Conservation (phyloP, 257 asterid genomes). For the Phtheirospermum japonicum region DNA sequence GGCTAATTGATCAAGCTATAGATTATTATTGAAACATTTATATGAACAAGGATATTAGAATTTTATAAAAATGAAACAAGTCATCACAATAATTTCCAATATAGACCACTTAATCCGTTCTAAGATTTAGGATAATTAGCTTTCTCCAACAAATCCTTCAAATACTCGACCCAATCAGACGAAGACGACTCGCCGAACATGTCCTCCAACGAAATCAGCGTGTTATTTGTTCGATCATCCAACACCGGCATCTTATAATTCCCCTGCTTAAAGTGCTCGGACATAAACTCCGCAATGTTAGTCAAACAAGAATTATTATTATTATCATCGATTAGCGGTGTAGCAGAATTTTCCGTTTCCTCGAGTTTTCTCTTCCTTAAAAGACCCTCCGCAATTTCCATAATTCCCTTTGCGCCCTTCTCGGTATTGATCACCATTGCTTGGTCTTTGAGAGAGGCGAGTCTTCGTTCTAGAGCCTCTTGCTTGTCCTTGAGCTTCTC, state of each 20-base stretch:
- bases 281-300: too few relatives aligned
- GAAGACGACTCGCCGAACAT: slow-evolving; percentile 27
- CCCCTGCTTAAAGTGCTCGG: neutral
- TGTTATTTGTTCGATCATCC: neutral
- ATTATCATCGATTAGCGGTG: neutral
- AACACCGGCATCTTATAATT: neutral
- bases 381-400: neutral
- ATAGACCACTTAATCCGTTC: too few relatives aligned
- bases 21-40: too few relatives aligned
- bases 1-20: too few relatives aligned
- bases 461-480: slow-evolving; percentile 25
- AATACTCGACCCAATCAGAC: slow-evolving; percentile 17
- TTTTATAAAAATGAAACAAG: too few relatives aligned
- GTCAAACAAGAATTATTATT: too few relatives aligned
- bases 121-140: too few relatives aligned
- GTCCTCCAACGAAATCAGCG: slow-evolving; percentile 33
- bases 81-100: too few relatives aligned
- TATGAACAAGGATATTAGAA: too few relatives aligned
- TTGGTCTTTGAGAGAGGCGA: slow-evolving; percentile 24
- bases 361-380: slow-evolving; percentile 26
- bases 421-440: slow-evolving; percentile 15
- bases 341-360: slow-evolving; percentile 2
- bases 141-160: slow-evolving; percentile 19
- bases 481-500: slow-evolving; percentile 29
- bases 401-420: neutral